A percentile compares a stretch with the other conserved stretches of the same genome.
phyloP scores from a whole-genome alignment of 2,329 filamentous ascomycete species.

The Elsinoe ampelina region DNA sequence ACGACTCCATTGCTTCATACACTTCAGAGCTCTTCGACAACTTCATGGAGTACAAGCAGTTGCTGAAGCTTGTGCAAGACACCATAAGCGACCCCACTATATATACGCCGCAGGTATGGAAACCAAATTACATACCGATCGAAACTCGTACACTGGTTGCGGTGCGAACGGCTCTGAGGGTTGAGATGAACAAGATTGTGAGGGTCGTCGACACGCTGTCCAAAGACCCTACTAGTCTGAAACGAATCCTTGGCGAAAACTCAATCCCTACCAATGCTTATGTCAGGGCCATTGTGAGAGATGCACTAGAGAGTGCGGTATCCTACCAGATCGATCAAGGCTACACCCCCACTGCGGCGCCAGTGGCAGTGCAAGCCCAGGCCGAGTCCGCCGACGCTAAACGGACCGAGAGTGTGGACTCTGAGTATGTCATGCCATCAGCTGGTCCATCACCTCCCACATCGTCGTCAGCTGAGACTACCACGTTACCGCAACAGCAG shows the following conservation, averaged over 20 bases:
- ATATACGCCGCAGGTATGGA: background rate
- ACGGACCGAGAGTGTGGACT: too few relatives aligned
- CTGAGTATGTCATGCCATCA: too few relatives aligned
- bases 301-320: too few relatives aligned
- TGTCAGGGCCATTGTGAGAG: too few relatives aligned
- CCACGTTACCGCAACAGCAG: too few relatives aligned
- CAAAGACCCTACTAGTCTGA: background rate
- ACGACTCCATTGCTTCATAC: background rate
- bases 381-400: too few relatives aligned
- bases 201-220: background rate
- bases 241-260: background rate
- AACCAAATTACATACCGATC: background rate
- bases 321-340: too few relatives aligned
- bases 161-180: background rate
- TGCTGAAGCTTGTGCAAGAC: background rate
- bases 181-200: background rate
- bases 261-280: too few relatives aligned
- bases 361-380: too few relatives aligned
- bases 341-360: too few relatives aligned
- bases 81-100: background rate
- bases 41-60: background rate
- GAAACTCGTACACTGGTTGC: background rate
- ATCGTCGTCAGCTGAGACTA: too few relatives aligned
- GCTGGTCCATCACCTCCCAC: too few relatives aligned
- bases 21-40: background rate